Percentiles rank a stretch among this genome's conserved stretches.
Conservation (phyloP, 2,329 filamentous ascomycete genomes). For the Proliferodiscus dingleyae region DNA sequence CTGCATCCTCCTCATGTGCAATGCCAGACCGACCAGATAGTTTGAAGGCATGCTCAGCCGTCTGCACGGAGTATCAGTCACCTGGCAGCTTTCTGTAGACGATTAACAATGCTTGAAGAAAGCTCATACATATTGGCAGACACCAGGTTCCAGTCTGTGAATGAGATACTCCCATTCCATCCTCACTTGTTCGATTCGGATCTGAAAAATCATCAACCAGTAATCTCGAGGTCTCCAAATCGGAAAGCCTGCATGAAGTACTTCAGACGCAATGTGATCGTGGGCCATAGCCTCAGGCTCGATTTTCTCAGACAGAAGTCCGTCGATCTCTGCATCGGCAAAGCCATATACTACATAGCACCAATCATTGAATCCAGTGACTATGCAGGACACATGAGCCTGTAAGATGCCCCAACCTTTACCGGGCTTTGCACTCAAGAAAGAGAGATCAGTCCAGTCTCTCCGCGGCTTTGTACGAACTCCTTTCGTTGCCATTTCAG, state of each 20-base stretch:
- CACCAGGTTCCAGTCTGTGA: background rate
- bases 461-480: background rate
- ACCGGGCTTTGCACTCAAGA: background rate
- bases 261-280: conserved; percentile 2
- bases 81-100: background rate
- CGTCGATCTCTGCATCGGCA: conserved; percentile 5
- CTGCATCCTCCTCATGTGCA: conserved; percentile 2
- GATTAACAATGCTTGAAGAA: background rate
- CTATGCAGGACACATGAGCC: conserved; percentile 7
- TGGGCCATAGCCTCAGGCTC: background rate
- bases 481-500: background rate
- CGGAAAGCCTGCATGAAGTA: background rate
- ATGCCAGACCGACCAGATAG: conserved; percentile 3
- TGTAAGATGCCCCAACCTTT: conserved; percentile 1
- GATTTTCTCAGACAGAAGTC: background rate
- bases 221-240: conserved; percentile 8
- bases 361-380: conserved; percentile 6
- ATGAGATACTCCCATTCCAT: conserved; percentile 7
- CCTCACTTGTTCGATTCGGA: conserved; percentile 4
- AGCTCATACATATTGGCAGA: conserved; percentile 7
- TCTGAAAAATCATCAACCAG: conserved; percentile 8
- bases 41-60: background rate
- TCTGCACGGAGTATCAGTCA: background rate
- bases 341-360: conserved; percentile 7
- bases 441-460: conserved; percentile 5